phyloP scores from a whole-genome alignment of 1,284 basidiomycete species.

The Inonotus obliquus region DNA sequence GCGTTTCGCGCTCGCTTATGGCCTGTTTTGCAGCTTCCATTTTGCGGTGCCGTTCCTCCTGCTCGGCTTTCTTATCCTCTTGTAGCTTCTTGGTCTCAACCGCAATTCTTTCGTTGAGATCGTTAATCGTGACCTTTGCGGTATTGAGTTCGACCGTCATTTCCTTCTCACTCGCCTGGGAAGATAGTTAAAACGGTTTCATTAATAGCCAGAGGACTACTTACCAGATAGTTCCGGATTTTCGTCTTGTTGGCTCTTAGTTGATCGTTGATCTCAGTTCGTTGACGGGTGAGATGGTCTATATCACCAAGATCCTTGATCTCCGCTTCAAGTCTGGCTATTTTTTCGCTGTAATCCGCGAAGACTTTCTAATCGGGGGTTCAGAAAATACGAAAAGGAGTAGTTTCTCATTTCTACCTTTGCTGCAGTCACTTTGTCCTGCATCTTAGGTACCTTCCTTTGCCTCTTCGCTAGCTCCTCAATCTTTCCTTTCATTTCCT shows the following conservation, averaged over 20 bases:
- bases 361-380: slow-evolving; percentile 28
- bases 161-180: slow-evolving; percentile 41
- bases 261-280: slow-evolving; percentile 39
- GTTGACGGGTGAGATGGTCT: slow-evolving; percentile 43
- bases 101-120: slow-evolving; percentile 47
- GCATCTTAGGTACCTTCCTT: slow-evolving; percentile 46
- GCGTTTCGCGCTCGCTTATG: slow-evolving; percentile 33
- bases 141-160: slow-evolving; percentile 42
- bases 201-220: slow-evolving; percentile 16
- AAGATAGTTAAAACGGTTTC: not conserved
- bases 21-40: slow-evolving; percentile 35
- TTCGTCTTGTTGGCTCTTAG: slow-evolving; percentile 43
- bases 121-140: slow-evolving; percentile 42
- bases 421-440: slow-evolving; percentile 39
- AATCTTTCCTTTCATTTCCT: slow-evolving; percentile 52
- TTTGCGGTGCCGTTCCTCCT: slow-evolving; percentile 38
- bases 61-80: slow-evolving; percentile 54
- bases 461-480: slow-evolving; percentile 45
- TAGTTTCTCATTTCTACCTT: slow-evolving; percentile 38
- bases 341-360: slow-evolving; percentile 40
- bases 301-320: slow-evolving; percentile 46
- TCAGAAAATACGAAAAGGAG: not conserved
- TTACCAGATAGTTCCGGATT: slow-evolving; percentile 44
- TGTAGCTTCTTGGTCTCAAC: slow-evolving; percentile 54
- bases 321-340: slow-evolving; percentile 45